Evolutionary conservation across 768 basidiomycete species (phyloP).

Genomic region (Mrakia gelida): DNA sequence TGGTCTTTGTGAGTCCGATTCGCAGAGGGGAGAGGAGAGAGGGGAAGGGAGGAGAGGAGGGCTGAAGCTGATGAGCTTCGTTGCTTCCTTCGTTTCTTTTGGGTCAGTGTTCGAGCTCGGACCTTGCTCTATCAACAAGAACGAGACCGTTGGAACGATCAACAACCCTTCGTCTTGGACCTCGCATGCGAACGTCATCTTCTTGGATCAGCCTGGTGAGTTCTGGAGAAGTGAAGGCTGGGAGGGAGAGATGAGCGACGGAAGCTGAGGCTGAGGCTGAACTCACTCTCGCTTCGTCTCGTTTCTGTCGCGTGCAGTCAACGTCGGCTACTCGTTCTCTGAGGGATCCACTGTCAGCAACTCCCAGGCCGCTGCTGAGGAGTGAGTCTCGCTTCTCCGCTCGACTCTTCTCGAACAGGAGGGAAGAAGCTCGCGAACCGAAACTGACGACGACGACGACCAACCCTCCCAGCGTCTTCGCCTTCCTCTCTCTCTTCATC

Average conservation of each 20-base stretch:
- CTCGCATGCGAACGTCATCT: constrained; percentile 57
- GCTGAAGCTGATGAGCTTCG: neutral
- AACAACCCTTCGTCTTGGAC: constrained; percentile 84
- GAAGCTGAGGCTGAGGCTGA: neutral
- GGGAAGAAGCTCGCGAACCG: too few relatives aligned
- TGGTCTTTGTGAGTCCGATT: constrained; percentile 17
- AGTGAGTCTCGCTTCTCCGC: constrained; percentile 41
- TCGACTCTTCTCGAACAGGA: neutral
- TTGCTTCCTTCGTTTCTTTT: neutral
- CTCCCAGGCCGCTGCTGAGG: constrained; percentile 79
- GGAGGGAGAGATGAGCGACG: neutral
- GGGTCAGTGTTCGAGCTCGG: constrained; percentile 34
- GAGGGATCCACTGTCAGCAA: constrained; percentile 70
- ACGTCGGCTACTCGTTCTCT: constrained; percentile 71
- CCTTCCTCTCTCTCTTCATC: constrained; percentile 52
- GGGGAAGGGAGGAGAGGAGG: neutral
- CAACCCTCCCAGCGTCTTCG: constrained; percentile 49
- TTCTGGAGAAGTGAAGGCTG: neutral
- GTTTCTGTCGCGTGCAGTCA: constrained; percentile 44
- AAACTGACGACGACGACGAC: neutral
- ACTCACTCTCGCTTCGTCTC: neutral
- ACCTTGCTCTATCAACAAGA: constrained; percentile 63
- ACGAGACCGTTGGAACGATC: constrained; percentile 51
- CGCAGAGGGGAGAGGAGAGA: neutral
- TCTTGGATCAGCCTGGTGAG: constrained; percentile 50